Evolutionary conservation across 164 flowering plant species (phyloP).

Genomic region (Berberis thunbergii): DNA sequence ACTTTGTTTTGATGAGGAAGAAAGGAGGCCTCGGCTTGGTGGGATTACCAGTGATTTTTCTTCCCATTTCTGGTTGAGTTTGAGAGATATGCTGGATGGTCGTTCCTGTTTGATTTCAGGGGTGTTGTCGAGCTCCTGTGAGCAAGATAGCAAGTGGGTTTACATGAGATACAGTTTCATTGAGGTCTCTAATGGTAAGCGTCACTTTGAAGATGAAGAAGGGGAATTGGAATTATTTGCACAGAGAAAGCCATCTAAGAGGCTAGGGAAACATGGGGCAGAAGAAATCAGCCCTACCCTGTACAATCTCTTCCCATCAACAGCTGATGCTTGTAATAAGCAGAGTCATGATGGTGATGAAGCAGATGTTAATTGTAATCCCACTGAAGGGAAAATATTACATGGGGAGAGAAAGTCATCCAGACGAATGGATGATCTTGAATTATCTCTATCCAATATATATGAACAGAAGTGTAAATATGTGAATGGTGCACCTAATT

Average conservation of each 20-base stretch:
- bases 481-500: background rate
- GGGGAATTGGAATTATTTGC: background rate
- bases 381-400: conserved; percentile 8
- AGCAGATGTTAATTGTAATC: conserved; percentile 23
- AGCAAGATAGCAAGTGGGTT: conserved; percentile 26
- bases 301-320: conserved; percentile 11
- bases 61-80: conserved; percentile 8
- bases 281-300: conserved; percentile 6
- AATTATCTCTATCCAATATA: conserved; percentile 8
- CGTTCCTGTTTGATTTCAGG: conserved; percentile 26
- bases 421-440: conserved; percentile 15
- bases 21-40: conserved; percentile 15
- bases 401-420: background rate
- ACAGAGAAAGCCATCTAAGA: conserved; percentile 14
- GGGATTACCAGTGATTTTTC: conserved; percentile 1
- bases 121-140: conserved; percentile 25
- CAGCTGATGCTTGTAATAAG: conserved; percentile 14
- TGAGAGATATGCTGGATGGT: conserved; percentile 24
- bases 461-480: background rate
- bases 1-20: conserved; percentile 12
- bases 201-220: conserved; percentile 26
- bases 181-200: conserved; percentile 23
- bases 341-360: conserved; percentile 23
- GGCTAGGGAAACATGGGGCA: conserved; percentile 7
- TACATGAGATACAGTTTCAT: conserved; percentile 19